Percentiles rank a stretch among this genome's conserved stretches.
These are phyloP conservation scores for Scleroderma citrinum DNA, from an alignment of 768 basidiomycete genomes.

Conservation along the genomic window DNA sequence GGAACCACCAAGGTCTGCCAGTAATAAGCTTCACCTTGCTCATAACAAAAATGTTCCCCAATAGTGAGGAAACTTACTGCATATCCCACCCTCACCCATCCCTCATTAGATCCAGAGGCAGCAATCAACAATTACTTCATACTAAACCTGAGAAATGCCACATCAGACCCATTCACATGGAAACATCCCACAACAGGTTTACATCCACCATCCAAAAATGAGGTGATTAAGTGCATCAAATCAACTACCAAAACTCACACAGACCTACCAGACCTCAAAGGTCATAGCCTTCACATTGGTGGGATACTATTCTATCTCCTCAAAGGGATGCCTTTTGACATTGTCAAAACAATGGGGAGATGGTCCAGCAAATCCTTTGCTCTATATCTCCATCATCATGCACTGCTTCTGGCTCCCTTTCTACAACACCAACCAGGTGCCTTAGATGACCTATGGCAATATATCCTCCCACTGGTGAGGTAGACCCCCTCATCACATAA, in stretches of 20 bases:
- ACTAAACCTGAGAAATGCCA: not conserved
- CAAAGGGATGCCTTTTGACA: slow-evolving; percentile 22
- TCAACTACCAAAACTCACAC: not conserved
- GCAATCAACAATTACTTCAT: not conserved
- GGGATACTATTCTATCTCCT: slow-evolving; percentile 25
- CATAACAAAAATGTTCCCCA: not conserved
- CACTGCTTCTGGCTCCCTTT: not conserved
- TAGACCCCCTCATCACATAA: too few species aligned
- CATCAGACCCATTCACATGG: not conserved
- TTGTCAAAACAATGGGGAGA: slow-evolving; percentile 27
- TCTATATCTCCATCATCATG: slow-evolving; percentile 25
- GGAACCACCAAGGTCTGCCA: not conserved
- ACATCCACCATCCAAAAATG: not conserved
- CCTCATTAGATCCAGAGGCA: not conserved
- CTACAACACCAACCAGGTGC: not conserved
- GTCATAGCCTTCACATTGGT: slow-evolving; percentile 28
- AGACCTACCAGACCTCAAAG: slow-evolving; percentile 9
- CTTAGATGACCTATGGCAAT: too few species aligned
- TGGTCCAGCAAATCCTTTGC: slow-evolving; percentile 31
- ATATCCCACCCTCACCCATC: not conserved
- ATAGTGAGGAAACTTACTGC: not conserved
- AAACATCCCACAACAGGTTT: not conserved
- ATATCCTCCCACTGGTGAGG: too few species aligned
- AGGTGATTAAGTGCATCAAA: not conserved
- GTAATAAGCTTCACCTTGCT: not conserved